Percentiles rank a stretch among this genome's conserved stretches.
These are phyloP conservation scores for Blastobotrys persicus DNA, from an alignment of 1,139 yeast species.

Conservation along the genomic window DNA sequence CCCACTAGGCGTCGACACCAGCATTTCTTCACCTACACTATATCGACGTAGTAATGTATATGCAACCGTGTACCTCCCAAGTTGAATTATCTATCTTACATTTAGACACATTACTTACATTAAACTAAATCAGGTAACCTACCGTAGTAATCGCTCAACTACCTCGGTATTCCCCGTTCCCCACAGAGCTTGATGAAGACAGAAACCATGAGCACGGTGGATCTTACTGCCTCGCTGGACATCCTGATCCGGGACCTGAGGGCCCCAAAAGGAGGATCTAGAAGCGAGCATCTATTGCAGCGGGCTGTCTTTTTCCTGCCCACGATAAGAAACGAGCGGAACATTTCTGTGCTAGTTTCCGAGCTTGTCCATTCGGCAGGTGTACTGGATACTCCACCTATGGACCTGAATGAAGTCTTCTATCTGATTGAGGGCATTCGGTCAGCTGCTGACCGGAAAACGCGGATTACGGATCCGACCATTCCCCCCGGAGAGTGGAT, in stretches of 20 bases:
- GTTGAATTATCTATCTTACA: neutral
- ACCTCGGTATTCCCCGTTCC: neutral
- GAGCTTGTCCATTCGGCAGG: slow-evolving; percentile 50
- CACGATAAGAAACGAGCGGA: slow-evolving; percentile 54
- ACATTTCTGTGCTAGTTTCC: slow-evolving; percentile 51
- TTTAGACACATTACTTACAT: neutral
- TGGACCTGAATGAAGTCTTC: slow-evolving; percentile 20
- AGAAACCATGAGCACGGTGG: neutral
- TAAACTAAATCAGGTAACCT: neutral
- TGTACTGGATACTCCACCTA: slow-evolving; percentile 38
- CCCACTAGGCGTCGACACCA: slow-evolving; percentile 51
- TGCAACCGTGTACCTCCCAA: no score
- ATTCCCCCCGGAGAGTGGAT: slow-evolving; percentile 54
- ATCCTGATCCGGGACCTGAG: slow-evolving; percentile 17
- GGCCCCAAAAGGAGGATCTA: neutral
- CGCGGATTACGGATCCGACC: slow-evolving; percentile 60
- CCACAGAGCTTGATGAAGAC: neutral
- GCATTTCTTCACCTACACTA: slow-evolving; percentile 34
- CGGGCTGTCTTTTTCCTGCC: slow-evolving; percentile 62
- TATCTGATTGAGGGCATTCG: slow-evolving; percentile 40
- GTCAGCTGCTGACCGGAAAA: slow-evolving; percentile 50
- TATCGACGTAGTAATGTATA: no score
- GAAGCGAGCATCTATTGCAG: slow-evolving; percentile 38
- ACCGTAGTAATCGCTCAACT: neutral
- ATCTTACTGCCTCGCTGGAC: slow-evolving; percentile 18